phyloP scores from a whole-genome alignment of 192 early-diverging fungal genomes.

The Haplosporangium gracile region DNA sequence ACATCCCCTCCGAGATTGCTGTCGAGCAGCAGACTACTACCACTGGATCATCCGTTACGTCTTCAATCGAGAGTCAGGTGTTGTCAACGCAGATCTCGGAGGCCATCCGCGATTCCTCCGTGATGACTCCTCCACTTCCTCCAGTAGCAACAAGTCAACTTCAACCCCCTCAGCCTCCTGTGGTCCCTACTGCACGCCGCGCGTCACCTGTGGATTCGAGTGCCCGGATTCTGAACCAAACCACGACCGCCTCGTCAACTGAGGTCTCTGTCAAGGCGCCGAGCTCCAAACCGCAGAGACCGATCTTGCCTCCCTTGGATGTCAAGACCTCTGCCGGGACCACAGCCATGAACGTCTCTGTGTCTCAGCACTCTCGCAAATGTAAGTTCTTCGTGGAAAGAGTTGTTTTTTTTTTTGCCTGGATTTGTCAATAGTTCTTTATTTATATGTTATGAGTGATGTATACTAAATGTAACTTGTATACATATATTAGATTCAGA shows the following conservation, averaged over 20 bases:
- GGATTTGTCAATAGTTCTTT: neutral
- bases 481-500: constrained; percentile 25
- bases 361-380: constrained; percentile 43
- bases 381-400: constrained; percentile 5
- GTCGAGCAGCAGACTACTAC: neutral
- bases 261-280: neutral
- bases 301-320: constrained; percentile 45
- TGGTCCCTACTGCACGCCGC: neutral
- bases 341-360: constrained; percentile 40
- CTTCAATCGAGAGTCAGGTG: constrained; percentile 45
- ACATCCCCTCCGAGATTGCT: neutral
- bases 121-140: neutral
- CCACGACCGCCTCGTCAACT: neutral
- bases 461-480: neutral
- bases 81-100: constrained; percentile 42
- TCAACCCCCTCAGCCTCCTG: neutral
- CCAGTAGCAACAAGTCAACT: neutral
- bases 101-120: neutral
- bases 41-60: neutral
- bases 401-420: neutral
- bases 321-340: constrained; percentile 43
- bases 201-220: neutral
- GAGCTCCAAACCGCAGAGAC: constrained; percentile 13
- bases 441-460: neutral
- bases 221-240: neutral